Base-by-base conservation (phyloP, 768 basidiomycete species). In the Multifurca ochricompacta region DNA sequence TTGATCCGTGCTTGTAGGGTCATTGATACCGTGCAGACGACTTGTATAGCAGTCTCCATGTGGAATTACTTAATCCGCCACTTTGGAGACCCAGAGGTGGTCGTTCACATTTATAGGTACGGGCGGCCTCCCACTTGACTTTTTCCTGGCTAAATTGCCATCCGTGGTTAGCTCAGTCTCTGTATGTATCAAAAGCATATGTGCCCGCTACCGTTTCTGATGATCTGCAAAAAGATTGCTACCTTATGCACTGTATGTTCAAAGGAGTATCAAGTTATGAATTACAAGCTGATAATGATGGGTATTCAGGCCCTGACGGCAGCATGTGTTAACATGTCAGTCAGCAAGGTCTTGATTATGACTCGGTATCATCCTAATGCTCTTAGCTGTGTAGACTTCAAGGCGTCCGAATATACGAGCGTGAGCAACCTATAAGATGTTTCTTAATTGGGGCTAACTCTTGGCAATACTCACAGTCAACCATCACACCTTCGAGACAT, bases 321-420 rank as follows among this genome's bases (percentile, higher is more conserved):
- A 23, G 47, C 47, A 21, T 48, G 47, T 37, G 47, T 48, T 27
- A 48, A 48, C 9, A 48, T 48, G 47, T 48, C 16, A 27, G 47
- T 9, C n/a, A 7, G n/a, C n/a, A n/a, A n/a, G n/a, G n/a, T 6
- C 47, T 11, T 27, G 25, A 21, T 48, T 18, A 6, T 27, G 34
- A 21, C 4, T 27, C 34, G n/a, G 25, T 23, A 23, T 16, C n/a
- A 21, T 23, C 13, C 34, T 37, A 7, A 48, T 37, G 6, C 16
- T 16, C 9, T 27, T 6, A 27, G 11, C 25, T 16, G 23, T 11
- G 25, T 21, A 48, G 47, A 34, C 47, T 48, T 27, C 47, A 48
- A 37, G 47, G 34, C 10, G 47, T 48, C 25, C 47, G 47, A 13
- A 48, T 48, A 36, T 48, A 37, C 25, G 47, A 37, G 35, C 35